Evolutionary conservation across 2,329 filamentous ascomycete species (phyloP).

Genomic region (Pseudopithomyces maydicus): DNA sequence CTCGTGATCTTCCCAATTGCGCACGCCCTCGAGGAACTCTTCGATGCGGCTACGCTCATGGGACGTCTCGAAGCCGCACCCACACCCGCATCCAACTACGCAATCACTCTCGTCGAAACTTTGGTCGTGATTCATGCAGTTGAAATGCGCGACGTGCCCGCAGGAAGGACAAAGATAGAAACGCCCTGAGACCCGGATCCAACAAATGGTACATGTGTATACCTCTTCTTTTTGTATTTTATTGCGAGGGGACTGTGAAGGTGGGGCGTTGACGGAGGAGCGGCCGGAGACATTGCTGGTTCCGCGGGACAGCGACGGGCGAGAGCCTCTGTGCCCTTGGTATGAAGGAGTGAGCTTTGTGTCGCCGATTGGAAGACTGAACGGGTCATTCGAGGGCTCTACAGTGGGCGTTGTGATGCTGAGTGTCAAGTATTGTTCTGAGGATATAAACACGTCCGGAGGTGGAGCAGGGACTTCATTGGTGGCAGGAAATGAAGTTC

Average conservation of each 20-base stretch:
- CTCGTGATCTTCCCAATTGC: constrained; percentile 35
- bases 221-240: constrained; percentile 21
- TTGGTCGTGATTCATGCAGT: constrained; percentile 37
- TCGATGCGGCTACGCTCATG: constrained; percentile 33
- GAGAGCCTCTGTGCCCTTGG: constrained; percentile 12
- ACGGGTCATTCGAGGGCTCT: constrained; percentile 18
- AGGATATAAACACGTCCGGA: constrained; percentile 20
- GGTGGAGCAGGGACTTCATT: constrained; percentile 21
- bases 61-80: constrained; percentile 34
- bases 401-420: constrained; percentile 29
- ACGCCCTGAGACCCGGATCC: constrained; percentile 42
- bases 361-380: constrained; percentile 21
- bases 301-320: constrained; percentile 32
- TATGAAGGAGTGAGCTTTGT: constrained; percentile 13
- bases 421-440: constrained; percentile 38
- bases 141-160: constrained; percentile 44
- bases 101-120: constrained; percentile 35
- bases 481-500: constrained; percentile 19
- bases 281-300: constrained; percentile 32
- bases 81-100: constrained; percentile 36
- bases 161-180: constrained; percentile 44
- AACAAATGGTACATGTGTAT: constrained; percentile 45
- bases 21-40: constrained; percentile 34
- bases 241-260: constrained; percentile 15
- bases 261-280: constrained; percentile 19